Evolutionary conservation across 2,329 filamentous ascomycete species (phyloP), one percentile per base, ranked within the genome.

Genomic region (Teratosphaeria viscida): DNA sequence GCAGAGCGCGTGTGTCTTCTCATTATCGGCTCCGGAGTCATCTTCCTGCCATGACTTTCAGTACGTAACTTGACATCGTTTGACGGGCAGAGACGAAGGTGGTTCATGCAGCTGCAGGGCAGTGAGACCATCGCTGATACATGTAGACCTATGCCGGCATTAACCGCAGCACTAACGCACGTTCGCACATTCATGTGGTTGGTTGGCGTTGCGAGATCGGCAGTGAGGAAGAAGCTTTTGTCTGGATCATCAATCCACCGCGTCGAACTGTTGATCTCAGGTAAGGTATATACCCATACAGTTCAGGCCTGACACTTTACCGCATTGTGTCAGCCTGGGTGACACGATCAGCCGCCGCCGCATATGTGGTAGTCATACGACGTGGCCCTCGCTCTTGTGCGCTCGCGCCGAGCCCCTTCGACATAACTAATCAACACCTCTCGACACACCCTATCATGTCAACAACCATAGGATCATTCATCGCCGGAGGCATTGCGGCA

Each of bases 401-500:
- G 26, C 12, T 5, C 34, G 53, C 23, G 19, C 27, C 27, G 27
- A n/a, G n/a, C 27, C 53, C 27, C 27, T 54, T 34, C 23, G 27
- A 54, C 34, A 8, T 34, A 8, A 32, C 53, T 32, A 2, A 32
- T 10, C 53, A 23, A 54, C 53, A 54, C 34, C 23, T 19, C 19
- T 32, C 7, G 12, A 32, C 12, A 19, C 53, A 5, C 27, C 10
- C 27, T 27, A 54, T 12, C 59, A 79, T 79, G 77, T 75, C 77
- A 55, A 80, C 78, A 59, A 79, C 77, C n/a, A 69, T 75, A 54
- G 78, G 78, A 66, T 90, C 91, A 63, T 99, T 99, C 80, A 85
- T 97, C 70, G 92, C 94, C 60, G 94, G 94, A 73, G 94, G 94
- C 73, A 89, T 99, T 72, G 94, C 94, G 72, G 94, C 94, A 65